Base-by-base conservation (phyloP, 805 yeast genomes). In the Wickerhamomyces bovis region DNA sequence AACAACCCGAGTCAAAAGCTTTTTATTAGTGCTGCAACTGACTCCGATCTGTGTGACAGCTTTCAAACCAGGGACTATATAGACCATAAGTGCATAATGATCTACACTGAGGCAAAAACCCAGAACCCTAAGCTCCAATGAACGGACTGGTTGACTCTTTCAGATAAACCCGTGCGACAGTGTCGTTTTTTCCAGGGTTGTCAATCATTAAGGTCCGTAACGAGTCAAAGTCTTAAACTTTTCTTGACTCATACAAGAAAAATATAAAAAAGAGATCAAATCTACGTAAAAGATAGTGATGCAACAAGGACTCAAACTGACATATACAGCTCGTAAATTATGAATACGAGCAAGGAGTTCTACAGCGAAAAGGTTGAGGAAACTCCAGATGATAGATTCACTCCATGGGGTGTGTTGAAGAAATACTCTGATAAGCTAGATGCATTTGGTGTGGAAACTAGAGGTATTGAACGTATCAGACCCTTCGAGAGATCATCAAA, bases 381-480 rank as follows among this genome's bases (percentile, higher is more conserved):
- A 11, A n/a, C n/a, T 2, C 5, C 18, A 11, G 19, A 39, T 12
- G 38, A 48, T 4, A 10, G 43, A 9, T 54, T 59, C 46, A 59
- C 49, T 41, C 52, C 61, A 23, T 59, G 56, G 57, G 35, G 31
- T 4, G 18, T 54, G 7, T 46, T 59, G 7, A 55, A 53, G 40
- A 55, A 51, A 43, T 65, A 71, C 52, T 81, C 78, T 4, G 53
- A 60, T 12, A 69, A 65, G 53, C 58, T 83, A 2, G 89, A 83
- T 52, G 55, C 74, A 0, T 56, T 73, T 50, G 77, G 90, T 49
- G 86, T 86, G 3, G 97, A 89, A 62, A 68, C 81, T 4, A 72
- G 89, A 50, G 96, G 96, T 45, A 83, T 89, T 42, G 89, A 85
- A 51, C 71, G 96, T 49, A 78, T 85, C 28, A 67, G 75, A 38